A percentile compares a stretch with the other conserved stretches of the same genome.
Evolutionary conservation across 78 protist species (phyloP).

Genomic region (Chrysochromulina parva): DNA sequence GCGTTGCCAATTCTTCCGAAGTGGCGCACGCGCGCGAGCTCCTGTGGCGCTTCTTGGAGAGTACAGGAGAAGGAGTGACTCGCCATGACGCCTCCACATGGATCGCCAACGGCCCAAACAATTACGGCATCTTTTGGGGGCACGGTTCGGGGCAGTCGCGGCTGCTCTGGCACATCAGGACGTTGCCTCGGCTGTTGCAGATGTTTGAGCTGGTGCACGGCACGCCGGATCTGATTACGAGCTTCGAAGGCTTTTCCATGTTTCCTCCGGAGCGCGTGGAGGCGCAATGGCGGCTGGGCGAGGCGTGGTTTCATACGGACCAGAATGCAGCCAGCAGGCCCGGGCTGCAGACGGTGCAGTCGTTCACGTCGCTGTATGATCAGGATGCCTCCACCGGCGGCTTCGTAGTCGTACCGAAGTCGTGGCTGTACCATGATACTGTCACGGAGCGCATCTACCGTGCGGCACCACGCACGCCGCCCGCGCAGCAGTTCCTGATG

Average conservation of each 20-base stretch:
- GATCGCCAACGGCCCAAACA: neutral
- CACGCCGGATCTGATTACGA: neutral
- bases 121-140: neutral
- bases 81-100: neutral
- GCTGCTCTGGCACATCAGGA: neutral
- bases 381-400: neutral
- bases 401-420: neutral
- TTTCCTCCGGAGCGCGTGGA: neutral
- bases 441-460: neutral
- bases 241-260: neutral
- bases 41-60: neutral
- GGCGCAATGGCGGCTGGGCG: neutral
- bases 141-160: neutral
- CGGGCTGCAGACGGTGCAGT: constrained; percentile 1
- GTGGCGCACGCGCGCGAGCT: neutral
- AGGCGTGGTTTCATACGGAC: constrained; percentile 20
- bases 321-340: neutral
- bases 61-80: neutral
- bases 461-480: neutral
- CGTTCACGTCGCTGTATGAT: neutral
- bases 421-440: neutral
- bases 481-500: neutral
- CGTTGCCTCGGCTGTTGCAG: neutral
- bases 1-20: neutral
- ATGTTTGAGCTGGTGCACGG: neutral